phyloP scores from a whole-genome alignment of 257 asterid genomes.

The Ligustrum vulgare region DNA sequence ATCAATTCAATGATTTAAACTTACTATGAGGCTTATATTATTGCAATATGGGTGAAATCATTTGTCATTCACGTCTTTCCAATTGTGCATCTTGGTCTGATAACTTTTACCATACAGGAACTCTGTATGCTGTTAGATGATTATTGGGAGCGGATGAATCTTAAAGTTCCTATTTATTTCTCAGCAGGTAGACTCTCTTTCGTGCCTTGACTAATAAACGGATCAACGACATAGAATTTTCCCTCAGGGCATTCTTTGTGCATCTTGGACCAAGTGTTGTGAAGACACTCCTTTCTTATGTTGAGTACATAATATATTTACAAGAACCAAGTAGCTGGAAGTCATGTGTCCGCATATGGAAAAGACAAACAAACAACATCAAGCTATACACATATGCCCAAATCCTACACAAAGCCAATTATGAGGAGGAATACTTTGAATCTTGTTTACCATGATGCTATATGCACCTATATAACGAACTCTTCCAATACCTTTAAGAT shows the following conservation, averaged over 20 bases:
- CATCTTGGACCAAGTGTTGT: neutral
- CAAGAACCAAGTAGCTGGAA: neutral
- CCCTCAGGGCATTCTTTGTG: slow-evolving; percentile 6
- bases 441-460: neutral
- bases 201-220: slow-evolving; percentile 15
- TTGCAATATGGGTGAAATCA: neutral
- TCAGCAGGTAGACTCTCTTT: slow-evolving; percentile 63
- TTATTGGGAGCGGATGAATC: slow-evolving; percentile 90
- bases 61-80: neutral
- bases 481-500: neutral
- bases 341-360: neutral
- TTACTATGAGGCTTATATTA: neutral
- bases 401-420: neutral
- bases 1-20: neutral
- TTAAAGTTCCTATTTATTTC: slow-evolving; percentile 83
- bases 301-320: neutral
- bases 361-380: neutral
- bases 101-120: slow-evolving; percentile 51
- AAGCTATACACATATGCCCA: neutral
- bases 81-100: slow-evolving; percentile 10
- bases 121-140: slow-evolving; percentile 91
- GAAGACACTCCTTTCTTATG: neutral
- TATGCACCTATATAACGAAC: neutral
- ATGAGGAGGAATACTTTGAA: neutral
- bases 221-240: neutral